Conservation (phyloP, 495 filamentous ascomycete genomes). For the Parathielavia hyrcaniae region DNA sequence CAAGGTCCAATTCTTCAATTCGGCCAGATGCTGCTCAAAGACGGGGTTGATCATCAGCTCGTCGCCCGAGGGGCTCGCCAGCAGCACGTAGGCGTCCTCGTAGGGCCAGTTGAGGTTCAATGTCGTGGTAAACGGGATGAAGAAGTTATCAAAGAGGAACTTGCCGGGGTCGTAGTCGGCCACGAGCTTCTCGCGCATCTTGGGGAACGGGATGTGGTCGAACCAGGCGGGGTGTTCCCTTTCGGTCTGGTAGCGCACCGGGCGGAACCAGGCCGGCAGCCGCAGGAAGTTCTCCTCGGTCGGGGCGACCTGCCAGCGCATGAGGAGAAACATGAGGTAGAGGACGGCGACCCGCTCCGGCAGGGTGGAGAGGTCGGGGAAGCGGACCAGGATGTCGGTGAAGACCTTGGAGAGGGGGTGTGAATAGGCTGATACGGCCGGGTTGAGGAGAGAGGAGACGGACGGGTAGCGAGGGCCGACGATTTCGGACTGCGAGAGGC, state of each 20-base stretch:
- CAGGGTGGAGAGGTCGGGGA: constrained; percentile 59
- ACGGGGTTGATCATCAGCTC: constrained; percentile 70
- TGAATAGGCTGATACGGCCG: constrained; percentile 50
- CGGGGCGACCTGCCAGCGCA: constrained; percentile 75
- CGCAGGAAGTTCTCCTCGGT: constrained; percentile 68
- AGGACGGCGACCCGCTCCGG: constrained; percentile 74
- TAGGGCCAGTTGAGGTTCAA: constrained; percentile 73
- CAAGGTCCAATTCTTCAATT: constrained; percentile 70
- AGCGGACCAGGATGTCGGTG: constrained; percentile 70
- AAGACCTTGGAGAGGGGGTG: constrained; percentile 77
- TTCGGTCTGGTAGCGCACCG: constrained; percentile 55
- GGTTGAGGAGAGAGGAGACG: constrained; percentile 66
- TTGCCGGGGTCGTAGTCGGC: constrained; percentile 38
- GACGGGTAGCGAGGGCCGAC: constrained; percentile 70
- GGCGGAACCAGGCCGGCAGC: constrained; percentile 60
- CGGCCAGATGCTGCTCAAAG: constrained; percentile 66
- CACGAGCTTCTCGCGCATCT: constrained; percentile 60
- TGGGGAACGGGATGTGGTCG: constrained; percentile 69
- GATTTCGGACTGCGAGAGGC: constrained; percentile 53
- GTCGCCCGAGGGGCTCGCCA: constrained; percentile 49
- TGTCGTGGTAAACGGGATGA: constrained; percentile 69
- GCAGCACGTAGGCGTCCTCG: constrained; percentile 55
- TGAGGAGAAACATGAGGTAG: constrained; percentile 76
- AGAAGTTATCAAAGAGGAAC: constrained; percentile 66
- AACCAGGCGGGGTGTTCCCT: constrained; percentile 68